A percentile compares a stretch with the other conserved stretches of the same genome.
Conservation (phyloP, 148 eudicot species). For the Hydrangea macrophylla region DNA sequence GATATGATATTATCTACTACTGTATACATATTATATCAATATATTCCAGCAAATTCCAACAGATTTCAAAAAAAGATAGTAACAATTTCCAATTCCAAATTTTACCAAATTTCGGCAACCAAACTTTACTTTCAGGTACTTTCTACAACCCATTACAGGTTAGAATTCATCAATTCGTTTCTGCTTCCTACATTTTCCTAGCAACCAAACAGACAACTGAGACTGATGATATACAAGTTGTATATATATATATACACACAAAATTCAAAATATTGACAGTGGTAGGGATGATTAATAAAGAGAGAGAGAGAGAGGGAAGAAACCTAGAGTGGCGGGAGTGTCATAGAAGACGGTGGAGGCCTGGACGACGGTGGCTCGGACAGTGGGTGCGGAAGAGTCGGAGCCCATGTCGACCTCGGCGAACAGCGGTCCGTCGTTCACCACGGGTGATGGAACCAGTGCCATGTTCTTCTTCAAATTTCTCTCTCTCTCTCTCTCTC, state of each 20-base stretch:
- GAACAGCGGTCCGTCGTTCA: conserved; percentile 33
- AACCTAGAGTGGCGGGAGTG: conserved; percentile 88
- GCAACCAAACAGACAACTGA: background rate
- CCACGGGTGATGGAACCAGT: conserved; percentile 33
- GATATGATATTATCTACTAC: too few relatives aligned
- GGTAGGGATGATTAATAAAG: background rate
- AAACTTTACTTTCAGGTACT: too few relatives aligned
- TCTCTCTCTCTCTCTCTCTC: too few relatives aligned
- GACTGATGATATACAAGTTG: too few relatives aligned
- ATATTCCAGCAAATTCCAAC: too few relatives aligned
- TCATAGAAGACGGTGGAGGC: conserved; percentile 91
- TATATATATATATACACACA: background rate
- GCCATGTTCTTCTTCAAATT: conserved; percentile 33
- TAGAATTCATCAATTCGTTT: background rate
- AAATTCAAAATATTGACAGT: background rate
- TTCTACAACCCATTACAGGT: too few relatives aligned
- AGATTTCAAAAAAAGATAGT: too few relatives aligned
- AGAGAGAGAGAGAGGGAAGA: background rate
- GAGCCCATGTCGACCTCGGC: conserved; percentile 81
- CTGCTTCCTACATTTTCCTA: background rate
- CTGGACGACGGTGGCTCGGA: conserved; percentile 94
- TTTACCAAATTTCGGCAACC: too few relatives aligned
- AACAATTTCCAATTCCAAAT: too few relatives aligned
- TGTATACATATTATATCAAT: too few relatives aligned
- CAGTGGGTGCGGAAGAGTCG: conserved; percentile 50